Evolutionary conservation across 495 filamentous ascomycete genomes (phyloP).

Genomic region (Podospora sp.): DNA sequence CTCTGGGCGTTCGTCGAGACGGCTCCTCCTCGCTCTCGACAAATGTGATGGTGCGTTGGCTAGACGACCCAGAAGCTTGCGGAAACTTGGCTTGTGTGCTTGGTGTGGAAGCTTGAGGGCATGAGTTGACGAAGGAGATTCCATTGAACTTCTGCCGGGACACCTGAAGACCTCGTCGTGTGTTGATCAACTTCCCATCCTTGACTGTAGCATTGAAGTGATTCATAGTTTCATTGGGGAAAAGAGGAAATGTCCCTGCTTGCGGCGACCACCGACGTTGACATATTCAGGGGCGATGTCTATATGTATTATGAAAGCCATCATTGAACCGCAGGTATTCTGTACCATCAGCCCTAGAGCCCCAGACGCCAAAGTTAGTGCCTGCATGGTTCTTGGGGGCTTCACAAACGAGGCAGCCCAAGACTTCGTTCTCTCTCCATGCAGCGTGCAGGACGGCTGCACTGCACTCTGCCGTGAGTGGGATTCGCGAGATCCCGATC

Average conservation of each 20-base stretch:
- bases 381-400: neutral
- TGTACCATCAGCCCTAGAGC: neutral
- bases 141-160: slow-evolving; percentile 37
- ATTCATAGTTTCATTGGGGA: slow-evolving; percentile 27
- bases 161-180: slow-evolving; percentile 35
- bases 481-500: neutral
- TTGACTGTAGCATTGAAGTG: slow-evolving; percentile 38
- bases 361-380: neutral
- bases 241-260: neutral
- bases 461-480: neutral
- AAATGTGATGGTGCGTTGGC: slow-evolving; percentile 26
- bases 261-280: neutral
- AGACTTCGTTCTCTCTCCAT: neutral
- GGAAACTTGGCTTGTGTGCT: neutral
- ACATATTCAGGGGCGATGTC: neutral
- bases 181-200: slow-evolving; percentile 35
- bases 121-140: slow-evolving; percentile 37
- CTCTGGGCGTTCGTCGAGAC: slow-evolving; percentile 4
- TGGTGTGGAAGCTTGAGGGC: slow-evolving; percentile 19
- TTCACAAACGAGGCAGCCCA: neutral
- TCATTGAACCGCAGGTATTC: neutral
- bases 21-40: slow-evolving; percentile 20
- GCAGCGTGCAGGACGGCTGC: neutral
- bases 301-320: neutral
- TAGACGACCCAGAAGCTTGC: neutral